phyloP scores from a whole-genome alignment of 2,329 filamentous ascomycete species.

The Xylaria sp. region DNA sequence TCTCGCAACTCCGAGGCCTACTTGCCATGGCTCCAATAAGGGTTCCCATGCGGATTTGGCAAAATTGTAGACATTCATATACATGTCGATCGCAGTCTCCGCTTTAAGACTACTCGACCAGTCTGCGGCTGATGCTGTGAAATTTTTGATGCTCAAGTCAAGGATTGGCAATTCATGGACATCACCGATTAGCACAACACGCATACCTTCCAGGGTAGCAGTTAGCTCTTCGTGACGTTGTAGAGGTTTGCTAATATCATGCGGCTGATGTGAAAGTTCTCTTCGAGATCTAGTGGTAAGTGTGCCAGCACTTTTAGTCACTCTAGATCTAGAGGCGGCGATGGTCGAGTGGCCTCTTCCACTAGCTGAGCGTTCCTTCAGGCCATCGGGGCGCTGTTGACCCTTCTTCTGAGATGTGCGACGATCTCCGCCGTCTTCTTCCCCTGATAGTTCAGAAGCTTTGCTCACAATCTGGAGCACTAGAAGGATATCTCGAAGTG shows the following conservation, averaged over 20 bases:
- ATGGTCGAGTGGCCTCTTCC: constrained; percentile 66
- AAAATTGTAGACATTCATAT: constrained; percentile 98
- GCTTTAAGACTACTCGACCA: constrained; percentile 91
- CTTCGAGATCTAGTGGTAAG: constrained; percentile 46
- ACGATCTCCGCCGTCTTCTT: constrained; percentile 58
- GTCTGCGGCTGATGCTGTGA: constrained; percentile 84
- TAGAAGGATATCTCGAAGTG: constrained; percentile 92
- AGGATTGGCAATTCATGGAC: constrained; percentile 94
- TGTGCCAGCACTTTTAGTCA: constrained; percentile 52
- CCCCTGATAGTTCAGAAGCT: constrained; percentile 85
- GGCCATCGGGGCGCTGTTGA: constrained; percentile 59
- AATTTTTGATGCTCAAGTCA: constrained; percentile 92
- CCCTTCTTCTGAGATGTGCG: constrained; percentile 65
- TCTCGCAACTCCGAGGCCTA: constrained; percentile 89
- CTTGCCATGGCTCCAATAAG: constrained; percentile 92
- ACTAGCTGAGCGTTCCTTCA: constrained; percentile 68
- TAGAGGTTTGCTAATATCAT: constrained; percentile 50
- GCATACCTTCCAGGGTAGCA: constrained; percentile 86
- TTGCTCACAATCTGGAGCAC: constrained; percentile 92
- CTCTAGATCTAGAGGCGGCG: constrained; percentile 54
- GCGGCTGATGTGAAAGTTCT: constrained; percentile 47
- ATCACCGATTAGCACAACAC: constrained; percentile 94
- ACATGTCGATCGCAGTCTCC: constrained; percentile 90
- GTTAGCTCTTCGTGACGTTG: constrained; percentile 77
- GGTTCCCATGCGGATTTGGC: constrained; percentile 99